Percentiles rank a stretch among this genome's conserved stretches.
These are phyloP conservation scores for Suhomyces tanzawaensis DNA, from an alignment of 805 yeast species.

Conservation along the genomic window DNA sequence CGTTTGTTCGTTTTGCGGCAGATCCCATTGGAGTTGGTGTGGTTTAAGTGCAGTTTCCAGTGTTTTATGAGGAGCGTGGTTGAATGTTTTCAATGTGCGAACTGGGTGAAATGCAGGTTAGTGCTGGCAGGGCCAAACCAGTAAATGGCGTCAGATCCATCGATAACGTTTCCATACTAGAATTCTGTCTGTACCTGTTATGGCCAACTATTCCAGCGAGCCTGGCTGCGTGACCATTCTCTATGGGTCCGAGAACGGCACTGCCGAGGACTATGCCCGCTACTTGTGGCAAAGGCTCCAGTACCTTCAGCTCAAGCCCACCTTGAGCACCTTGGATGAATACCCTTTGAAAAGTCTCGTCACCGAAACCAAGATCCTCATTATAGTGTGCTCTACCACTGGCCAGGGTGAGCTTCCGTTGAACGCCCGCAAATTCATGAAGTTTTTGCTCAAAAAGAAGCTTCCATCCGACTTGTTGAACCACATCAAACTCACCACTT, in stretches of 20 bases:
- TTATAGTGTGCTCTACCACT: slow-evolving; percentile 79
- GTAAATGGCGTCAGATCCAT: too few relatives aligned
- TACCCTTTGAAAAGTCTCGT: slow-evolving; percentile 55
- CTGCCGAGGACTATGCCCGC: slow-evolving; percentile 80
- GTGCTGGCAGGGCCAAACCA: too few relatives aligned
- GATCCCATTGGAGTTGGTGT: not conserved
- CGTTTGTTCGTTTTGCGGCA: slow-evolving; percentile 2
- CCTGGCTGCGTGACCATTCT: slow-evolving; percentile 50
- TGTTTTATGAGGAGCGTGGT: too few relatives aligned
- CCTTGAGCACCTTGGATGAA: slow-evolving; percentile 55
- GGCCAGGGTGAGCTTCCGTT: slow-evolving; percentile 95
- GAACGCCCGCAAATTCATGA: slow-evolving; percentile 73
- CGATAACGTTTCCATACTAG: too few relatives aligned
- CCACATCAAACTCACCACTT: slow-evolving; percentile 63
- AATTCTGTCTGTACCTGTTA: too few relatives aligned
- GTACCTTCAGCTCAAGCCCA: slow-evolving; percentile 50
- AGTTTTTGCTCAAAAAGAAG: slow-evolving; percentile 62
- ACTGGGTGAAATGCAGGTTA: too few relatives aligned
- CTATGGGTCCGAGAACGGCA: slow-evolving; percentile 93
- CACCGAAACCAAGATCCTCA: slow-evolving; percentile 43
- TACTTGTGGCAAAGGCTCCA: slow-evolving; percentile 55
- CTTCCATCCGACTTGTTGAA: slow-evolving; percentile 58
- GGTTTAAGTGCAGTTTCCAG: not conserved
- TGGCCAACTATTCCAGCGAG: not conserved
- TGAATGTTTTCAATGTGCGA: too few relatives aligned